A percentile compares a stretch with the other conserved stretches of the same genome.
Conservation (phyloP, 108 stramenopile species). For the Poteriospumella lacustris region DNA sequence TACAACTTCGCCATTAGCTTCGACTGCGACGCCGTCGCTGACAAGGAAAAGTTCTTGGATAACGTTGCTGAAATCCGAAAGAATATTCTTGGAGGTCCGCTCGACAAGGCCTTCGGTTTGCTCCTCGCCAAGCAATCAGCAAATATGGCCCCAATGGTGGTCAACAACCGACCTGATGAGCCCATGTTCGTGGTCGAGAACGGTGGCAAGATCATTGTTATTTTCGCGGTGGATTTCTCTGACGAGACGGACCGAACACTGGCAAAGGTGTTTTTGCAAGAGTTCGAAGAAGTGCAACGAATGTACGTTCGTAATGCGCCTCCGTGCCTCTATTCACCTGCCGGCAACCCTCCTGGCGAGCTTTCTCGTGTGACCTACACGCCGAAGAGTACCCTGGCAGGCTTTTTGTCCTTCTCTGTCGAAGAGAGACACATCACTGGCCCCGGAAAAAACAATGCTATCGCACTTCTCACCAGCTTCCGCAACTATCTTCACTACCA, state of each 20-base stretch:
- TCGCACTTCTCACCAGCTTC: conserved; percentile 49
- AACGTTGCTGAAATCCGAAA: conserved; percentile 46
- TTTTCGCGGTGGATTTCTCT: conserved; percentile 53
- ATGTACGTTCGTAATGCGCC: conserved; percentile 53
- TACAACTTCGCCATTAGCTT: conserved; percentile 36
- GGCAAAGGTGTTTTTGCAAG: conserved; percentile 49
- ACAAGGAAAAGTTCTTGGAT: conserved; percentile 26
- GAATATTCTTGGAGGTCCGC: conserved; percentile 51
- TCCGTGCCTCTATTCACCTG: conserved; percentile 40
- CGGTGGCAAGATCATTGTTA: conserved; percentile 39
- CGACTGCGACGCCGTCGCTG: conserved; percentile 35
- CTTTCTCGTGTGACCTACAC: conserved; percentile 20
- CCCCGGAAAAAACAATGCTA: conserved; percentile 32
- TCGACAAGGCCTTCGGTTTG: conserved; percentile 41
- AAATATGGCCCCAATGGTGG: conserved; percentile 27
- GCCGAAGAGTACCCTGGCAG: conserved; percentile 26
- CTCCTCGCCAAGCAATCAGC: conserved; percentile 35
- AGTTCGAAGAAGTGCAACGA: conserved; percentile 52
- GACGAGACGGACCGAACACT: conserved; percentile 55
- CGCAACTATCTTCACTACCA: conserved; percentile 63
- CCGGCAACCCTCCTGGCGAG: conserved; percentile 39
- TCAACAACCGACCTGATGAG: conserved; percentile 45
- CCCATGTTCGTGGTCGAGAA: conserved; percentile 41
- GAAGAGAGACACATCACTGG: conserved; percentile 41
- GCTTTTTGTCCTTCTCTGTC: conserved; percentile 54